phyloP scores from a whole-genome alignment of 2,329 filamentous ascomycete genomes.

The Chaetomiaceae sp. region DNA sequence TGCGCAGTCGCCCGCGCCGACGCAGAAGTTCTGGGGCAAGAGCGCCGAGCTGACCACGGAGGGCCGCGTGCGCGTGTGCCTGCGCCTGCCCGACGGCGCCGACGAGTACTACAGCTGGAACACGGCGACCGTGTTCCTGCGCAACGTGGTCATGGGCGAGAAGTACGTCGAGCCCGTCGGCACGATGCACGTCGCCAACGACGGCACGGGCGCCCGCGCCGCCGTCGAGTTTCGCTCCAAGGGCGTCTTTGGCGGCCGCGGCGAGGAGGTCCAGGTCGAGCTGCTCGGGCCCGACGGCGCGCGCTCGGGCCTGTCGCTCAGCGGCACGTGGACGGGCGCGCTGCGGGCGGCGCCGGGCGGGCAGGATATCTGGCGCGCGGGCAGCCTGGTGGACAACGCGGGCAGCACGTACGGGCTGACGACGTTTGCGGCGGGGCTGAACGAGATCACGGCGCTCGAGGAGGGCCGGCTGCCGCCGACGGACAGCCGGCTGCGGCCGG shows the following conservation, averaged over 20 bases:
- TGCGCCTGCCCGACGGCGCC: conserved; percentile 58
- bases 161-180: conserved; percentile 97
- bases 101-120: conserved; percentile 87
- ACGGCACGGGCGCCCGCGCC: conserved; percentile 75
- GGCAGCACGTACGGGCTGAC: conserved; percentile 82
- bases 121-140: conserved; percentile 79
- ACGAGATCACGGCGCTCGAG: conserved; percentile 81
- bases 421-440: conserved; percentile 75
- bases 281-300: conserved; percentile 61
- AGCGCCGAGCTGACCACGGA: conserved; percentile 91
- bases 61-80: conserved; percentile 70
- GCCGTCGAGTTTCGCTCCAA: conserved; percentile 88
- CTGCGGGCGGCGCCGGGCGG: conserved; percentile 51
- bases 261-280: conserved; percentile 80
- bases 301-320: conserved; percentile 60
- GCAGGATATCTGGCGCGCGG: conserved; percentile 72
- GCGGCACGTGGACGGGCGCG: conserved; percentile 77
- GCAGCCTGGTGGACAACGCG: conserved; percentile 71
- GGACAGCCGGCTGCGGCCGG: conserved; percentile 76
- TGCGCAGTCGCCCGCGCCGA: conserved; percentile 77
- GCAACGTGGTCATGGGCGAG: conserved; percentile 95
- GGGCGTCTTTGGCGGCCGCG: conserved; percentile 93
- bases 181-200: conserved; percentile 78
- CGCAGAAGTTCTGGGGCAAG: conserved; percentile 98
- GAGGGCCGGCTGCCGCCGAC: conserved; percentile 68